These are phyloP conservation scores for Ulota crispa DNA, from an alignment of 225 moss, liverwort and hornwort species.

Conservation along the genomic window DNA sequence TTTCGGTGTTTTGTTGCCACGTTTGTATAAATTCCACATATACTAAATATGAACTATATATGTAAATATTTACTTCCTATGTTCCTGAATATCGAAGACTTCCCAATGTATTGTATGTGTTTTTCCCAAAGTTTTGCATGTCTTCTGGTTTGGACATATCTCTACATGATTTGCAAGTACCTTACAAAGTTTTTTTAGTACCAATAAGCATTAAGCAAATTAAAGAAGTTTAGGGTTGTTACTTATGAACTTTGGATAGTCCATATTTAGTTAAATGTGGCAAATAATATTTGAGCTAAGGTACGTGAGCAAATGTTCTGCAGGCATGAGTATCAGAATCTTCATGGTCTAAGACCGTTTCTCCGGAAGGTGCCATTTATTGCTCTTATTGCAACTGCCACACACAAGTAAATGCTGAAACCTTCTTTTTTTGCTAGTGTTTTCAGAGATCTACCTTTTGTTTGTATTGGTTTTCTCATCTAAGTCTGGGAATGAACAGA, in stretches of 20 bases:
- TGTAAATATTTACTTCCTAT: too few relatives aligned
- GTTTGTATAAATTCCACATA: neutral
- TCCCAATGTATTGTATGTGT: too few relatives aligned
- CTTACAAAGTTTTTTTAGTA: too few relatives aligned
- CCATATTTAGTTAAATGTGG: too few relatives aligned
- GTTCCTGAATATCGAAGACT: too few relatives aligned
- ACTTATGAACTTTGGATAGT: too few relatives aligned
- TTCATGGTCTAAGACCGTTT: slow-evolving; percentile 61
- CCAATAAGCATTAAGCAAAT: too few relatives aligned
- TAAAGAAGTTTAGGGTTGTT: too few relatives aligned
- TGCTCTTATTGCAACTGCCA: slow-evolving; percentile 90
- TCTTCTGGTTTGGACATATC: too few relatives aligned
- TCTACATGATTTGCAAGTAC: too few relatives aligned
- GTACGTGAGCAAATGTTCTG: neutral
- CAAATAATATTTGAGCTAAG: slow-evolving; percentile 13
- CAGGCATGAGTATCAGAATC: slow-evolving; percentile 79
- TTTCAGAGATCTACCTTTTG: neutral
- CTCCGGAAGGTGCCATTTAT: slow-evolving; percentile 86
- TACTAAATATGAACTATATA: too few relatives aligned
- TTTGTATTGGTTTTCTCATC: neutral
- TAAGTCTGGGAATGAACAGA: neutral
- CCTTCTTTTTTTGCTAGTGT: neutral
- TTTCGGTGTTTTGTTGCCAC: neutral
- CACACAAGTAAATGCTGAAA: slow-evolving; percentile 59
- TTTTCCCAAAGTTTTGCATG: too few relatives aligned